These are phyloP conservation scores for Stagonosporopsis tanaceti DNA, from an alignment of 2,329 filamentous ascomycete species.

Conservation along the genomic window DNA sequence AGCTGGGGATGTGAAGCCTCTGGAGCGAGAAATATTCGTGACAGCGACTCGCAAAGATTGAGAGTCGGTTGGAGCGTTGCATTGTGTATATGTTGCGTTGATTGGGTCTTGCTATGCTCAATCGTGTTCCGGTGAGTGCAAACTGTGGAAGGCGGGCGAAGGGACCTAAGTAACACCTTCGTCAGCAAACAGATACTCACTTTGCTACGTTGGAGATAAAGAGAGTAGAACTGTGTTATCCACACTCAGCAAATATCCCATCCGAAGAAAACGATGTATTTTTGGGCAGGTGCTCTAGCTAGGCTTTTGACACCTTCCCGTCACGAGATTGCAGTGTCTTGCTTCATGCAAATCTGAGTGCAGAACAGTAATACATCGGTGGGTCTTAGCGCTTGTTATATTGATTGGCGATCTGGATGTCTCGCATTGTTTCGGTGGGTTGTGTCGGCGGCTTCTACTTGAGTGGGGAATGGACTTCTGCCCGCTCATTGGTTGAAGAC, in stretches of 20 bases:
- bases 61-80: too few species aligned
- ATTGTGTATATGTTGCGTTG: background rate
- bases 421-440: constrained; percentile 33
- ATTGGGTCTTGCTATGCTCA: background rate
- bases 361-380: background rate
- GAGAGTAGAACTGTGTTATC: background rate
- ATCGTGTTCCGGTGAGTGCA: background rate
- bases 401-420: constrained; percentile 18
- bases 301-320: background rate
- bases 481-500: constrained; percentile 34
- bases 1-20: too few species aligned
- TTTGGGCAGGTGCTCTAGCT: background rate
- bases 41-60: too few species aligned
- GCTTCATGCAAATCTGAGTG: background rate
- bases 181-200: background rate
- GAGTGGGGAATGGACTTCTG: constrained; percentile 30
- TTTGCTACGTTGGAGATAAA: background rate
- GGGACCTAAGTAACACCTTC: too few species aligned
- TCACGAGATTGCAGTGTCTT: background rate
- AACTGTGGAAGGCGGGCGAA: background rate
- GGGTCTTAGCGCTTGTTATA: constrained; percentile 27
- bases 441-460: constrained; percentile 38
- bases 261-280: background rate
- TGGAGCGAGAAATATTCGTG: too few species aligned
- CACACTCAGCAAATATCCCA: background rate